Evolutionary conservation across 306 rosid species (phyloP), one percentile per base, ranked within the genome.

Genomic region (Echinosophora koreensis): DNA sequence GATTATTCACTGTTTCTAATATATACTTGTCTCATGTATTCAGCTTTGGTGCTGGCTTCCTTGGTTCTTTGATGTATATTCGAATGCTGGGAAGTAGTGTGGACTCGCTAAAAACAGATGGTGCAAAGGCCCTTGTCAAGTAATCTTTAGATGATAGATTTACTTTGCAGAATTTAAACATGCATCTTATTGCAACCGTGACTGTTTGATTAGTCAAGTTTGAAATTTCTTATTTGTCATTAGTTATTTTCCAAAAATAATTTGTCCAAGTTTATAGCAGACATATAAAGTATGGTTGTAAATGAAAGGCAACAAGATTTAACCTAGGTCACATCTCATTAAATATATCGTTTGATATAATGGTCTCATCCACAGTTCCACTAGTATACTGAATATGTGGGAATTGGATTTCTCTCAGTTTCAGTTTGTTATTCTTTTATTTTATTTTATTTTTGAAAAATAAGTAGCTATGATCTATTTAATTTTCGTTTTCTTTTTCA

Each of bases 61-160:
- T 92, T 82, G 99, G 99, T 74, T 95, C 97, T 69, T 71, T 95
- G 86, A 90, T 8, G 7, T 95, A 95, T 61, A 86, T 95, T 79
- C 96, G 93, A 62, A 92, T 92, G 99, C 97, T 92, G 76, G 97
- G 97, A 66, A 95, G 80, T 86, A 92, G 90, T 4, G 85, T 95
- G 87, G 97, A 95, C 87, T 81, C 98, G 11, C 83, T 95, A 84
- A 86, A n/a, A 47, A 88, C 97, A 15, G 86, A 84, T 73, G 98
- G 98, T 78, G 90, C 91, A 65, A 94, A 74, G 77, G 88, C 86
- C 76, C 60, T 89, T 54, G 42, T 95, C 86, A 95, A 92, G 98
- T 92, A 95, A 83, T 22, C 85, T 68, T 15, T 67, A 76, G 79
- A 72, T 79, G 38, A 73, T 70, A 83, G 74, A 71, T 76, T 73